A percentile compares a stretch with the other conserved stretches of the same genome.
Evolutionary conservation across 2,329 filamentous ascomycete genomes (phyloP).

Genomic region (Microthyrium microscopicum): DNA sequence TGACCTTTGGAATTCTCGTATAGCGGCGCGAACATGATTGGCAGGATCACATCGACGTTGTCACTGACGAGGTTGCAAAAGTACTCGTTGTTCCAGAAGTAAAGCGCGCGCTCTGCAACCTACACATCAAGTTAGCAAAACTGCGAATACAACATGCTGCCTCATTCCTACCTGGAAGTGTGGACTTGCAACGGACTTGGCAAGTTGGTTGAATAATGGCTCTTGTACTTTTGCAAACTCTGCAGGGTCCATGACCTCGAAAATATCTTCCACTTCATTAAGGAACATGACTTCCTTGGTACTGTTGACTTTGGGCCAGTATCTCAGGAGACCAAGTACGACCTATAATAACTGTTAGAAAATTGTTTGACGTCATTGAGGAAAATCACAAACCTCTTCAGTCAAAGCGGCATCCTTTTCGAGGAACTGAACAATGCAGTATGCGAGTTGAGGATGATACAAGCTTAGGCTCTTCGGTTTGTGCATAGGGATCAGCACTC

Average conservation of each 20-base stretch:
- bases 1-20: slow-evolving; percentile 99
- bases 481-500: slow-evolving; percentile 83
- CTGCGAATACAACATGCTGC: background rate
- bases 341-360: slow-evolving; percentile 37
- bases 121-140: slow-evolving; percentile 15
- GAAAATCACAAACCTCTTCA: too few relatives aligned
- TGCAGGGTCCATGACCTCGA: slow-evolving; percentile 97
- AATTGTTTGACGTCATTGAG: slow-evolving; percentile 27
- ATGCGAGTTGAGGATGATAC: slow-evolving; percentile 96
- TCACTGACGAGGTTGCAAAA: slow-evolving; percentile 99
- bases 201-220: slow-evolving; percentile 88
- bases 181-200: slow-evolving; percentile 93
- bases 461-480: slow-evolving; percentile 99
- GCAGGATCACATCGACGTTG: slow-evolving; percentile 94
- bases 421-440: slow-evolving; percentile 96
- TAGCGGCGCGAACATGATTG: slow-evolving; percentile 96
- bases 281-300: slow-evolving; percentile 99
- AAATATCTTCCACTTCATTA: slow-evolving; percentile 98
- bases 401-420: slow-evolving; percentile 95
- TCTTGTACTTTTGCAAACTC: slow-evolving; percentile 99
- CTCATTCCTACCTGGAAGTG: slow-evolving; percentile 61
- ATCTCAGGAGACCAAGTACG: slow-evolving; percentile 81
- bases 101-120: slow-evolving; percentile 89
- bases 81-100: slow-evolving; percentile 99
- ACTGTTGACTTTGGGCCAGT: slow-evolving; percentile 99